Percentiles rank a stretch among this genome's conserved stretches.
These are phyloP conservation scores for Fusarium fujikuroi DNA, from an alignment of 2,329 filamentous ascomycete species.

Conservation along the genomic window DNA sequence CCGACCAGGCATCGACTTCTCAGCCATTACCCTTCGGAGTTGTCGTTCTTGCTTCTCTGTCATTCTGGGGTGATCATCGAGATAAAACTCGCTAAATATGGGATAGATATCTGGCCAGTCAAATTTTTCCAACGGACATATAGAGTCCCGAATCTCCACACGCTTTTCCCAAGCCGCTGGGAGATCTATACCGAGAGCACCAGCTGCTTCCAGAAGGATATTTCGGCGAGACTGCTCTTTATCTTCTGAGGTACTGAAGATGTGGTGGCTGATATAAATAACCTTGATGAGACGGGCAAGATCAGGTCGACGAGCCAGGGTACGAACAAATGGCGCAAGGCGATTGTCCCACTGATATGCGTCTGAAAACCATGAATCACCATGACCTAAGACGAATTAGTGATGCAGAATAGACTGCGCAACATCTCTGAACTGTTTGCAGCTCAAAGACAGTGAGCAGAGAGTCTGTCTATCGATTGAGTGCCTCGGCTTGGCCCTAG, in stretches of 20 bases:
- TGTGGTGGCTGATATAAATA: background rate
- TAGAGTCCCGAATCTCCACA: background rate
- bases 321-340: slow-evolving; percentile 2
- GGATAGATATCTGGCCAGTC: background rate
- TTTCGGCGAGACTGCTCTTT: background rate
- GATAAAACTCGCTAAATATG: background rate
- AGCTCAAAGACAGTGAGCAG: slow-evolving; percentile 2
- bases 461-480: background rate
- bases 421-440: background rate
- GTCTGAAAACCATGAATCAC: background rate
- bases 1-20: background rate
- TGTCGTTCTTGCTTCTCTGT: background rate
- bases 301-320: background rate
- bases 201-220: background rate
- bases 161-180: background rate
- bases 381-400: slow-evolving; percentile 19
- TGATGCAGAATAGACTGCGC: background rate
- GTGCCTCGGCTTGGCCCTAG: background rate
- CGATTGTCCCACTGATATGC: background rate
- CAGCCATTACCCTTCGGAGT: background rate
- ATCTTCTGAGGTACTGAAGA: rapidly evolving
- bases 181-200: background rate
- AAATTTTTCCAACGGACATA: background rate
- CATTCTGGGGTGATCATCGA: background rate
- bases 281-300: background rate